phyloP scores from a whole-genome alignment of 176 grass and related monocot species.

The Poa pratensis region DNA sequence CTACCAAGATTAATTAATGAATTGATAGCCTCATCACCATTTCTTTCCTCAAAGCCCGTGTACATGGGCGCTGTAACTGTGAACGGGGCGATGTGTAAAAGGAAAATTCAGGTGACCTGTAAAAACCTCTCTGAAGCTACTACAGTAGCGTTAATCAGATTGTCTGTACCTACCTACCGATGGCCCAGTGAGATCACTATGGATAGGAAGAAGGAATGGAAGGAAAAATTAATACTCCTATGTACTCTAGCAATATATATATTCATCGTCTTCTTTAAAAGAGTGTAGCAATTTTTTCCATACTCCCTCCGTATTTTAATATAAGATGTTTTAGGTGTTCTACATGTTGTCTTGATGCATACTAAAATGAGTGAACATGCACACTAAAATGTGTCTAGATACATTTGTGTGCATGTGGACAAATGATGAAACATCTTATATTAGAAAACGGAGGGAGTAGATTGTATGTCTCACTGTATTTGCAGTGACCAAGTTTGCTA shows the following conservation, averaged over 20 bases:
- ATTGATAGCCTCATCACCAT: conserved; percentile 25
- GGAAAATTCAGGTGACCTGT: conserved; percentile 36
- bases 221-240: not conserved
- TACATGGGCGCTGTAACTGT: conserved; percentile 44
- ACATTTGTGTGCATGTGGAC: too few species aligned
- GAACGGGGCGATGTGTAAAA: not conserved
- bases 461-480: not conserved
- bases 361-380: too few species aligned
- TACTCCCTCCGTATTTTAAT: too few species aligned
- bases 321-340: too few species aligned
- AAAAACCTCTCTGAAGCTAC: conserved; percentile 29
- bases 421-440: too few species aligned
- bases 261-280: too few species aligned
- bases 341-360: too few species aligned
- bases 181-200: not conserved
- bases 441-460: too few species aligned
- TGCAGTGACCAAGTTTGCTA: conserved; percentile 37
- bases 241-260: too few species aligned
- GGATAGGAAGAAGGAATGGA: not conserved
- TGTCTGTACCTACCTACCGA: conserved; percentile 7
- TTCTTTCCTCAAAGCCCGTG: conserved; percentile 36
- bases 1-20: not conserved
- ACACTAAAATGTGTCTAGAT: too few species aligned
- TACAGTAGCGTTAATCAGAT: not conserved
- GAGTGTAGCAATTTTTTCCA: too few species aligned